Percentiles rank a stretch among this genome's conserved stretches.
Conservation (phyloP, 2,329 filamentous ascomycete species). For the Drechslerella stenobrocha region DNA sequence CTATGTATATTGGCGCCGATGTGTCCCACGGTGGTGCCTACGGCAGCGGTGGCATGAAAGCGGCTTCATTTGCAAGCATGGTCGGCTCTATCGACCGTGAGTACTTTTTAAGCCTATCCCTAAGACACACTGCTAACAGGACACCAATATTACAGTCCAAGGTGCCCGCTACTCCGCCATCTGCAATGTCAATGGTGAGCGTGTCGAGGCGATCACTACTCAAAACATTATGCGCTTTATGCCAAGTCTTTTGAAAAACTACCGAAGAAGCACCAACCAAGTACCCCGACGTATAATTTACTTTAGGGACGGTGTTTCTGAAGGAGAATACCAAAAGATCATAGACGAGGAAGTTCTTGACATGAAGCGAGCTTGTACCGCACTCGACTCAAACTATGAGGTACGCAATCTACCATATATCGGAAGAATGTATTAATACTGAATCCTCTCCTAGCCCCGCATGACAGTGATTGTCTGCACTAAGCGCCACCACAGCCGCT, state of each 20-base stretch:
- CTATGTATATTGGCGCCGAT: slow-evolving; percentile 87
- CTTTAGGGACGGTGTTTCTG: slow-evolving; percentile 88
- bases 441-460: slow-evolving; percentile 60
- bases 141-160: slow-evolving; percentile 64
- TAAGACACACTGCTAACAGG: background rate
- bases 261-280: slow-evolving; percentile 64
- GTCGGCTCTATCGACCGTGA: slow-evolving; percentile 52
- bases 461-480: slow-evolving; percentile 86
- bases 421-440: background rate
- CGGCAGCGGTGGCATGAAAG: slow-evolving; percentile 60
- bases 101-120: slow-evolving; percentile 5
- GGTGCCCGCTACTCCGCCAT: slow-evolving; percentile 76
- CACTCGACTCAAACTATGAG: slow-evolving; percentile 29
- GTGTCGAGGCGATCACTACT: slow-evolving; percentile 74
- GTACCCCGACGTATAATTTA: slow-evolving; percentile 79
- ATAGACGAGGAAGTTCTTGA: slow-evolving; percentile 74
- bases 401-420: slow-evolving; percentile 41
- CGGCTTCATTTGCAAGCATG: slow-evolving; percentile 80
- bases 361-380: slow-evolving; percentile 62
- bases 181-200: slow-evolving; percentile 79
- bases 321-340: slow-evolving; percentile 80
- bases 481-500: slow-evolving; percentile 91
- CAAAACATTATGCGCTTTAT: slow-evolving; percentile 70
- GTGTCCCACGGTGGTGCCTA: slow-evolving; percentile 76
- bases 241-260: slow-evolving; percentile 61